A percentile compares a stretch with the other conserved stretches of the same genome.
Conservation (phyloP, 164 flowering plant genomes). For the Annona cherimola region DNA sequence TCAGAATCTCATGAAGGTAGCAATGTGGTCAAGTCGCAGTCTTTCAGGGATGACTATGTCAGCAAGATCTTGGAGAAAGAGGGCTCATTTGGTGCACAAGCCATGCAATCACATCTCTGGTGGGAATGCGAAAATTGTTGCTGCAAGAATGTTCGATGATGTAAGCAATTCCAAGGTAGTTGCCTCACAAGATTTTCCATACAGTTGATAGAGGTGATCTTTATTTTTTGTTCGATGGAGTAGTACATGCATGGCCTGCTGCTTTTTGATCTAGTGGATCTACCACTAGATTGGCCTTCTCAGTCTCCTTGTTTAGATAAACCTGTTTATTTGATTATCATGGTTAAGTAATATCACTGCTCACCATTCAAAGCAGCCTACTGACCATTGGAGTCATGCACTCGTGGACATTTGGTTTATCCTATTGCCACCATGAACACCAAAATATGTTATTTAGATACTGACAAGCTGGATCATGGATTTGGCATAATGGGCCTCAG, state of each 20-base stretch:
- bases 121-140: slow-evolving; percentile 12
- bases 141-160: background rate
- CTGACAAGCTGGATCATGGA: background rate
- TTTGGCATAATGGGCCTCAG: background rate
- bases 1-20: slow-evolving; percentile 17
- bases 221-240: background rate
- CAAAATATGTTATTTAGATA: background rate
- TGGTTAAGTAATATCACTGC: background rate
- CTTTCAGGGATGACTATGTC: slow-evolving; percentile 17
- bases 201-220: background rate
- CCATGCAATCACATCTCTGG: slow-evolving; percentile 11
- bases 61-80: slow-evolving; percentile 10
- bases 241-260: background rate
- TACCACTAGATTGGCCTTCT: background rate
- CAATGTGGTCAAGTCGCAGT: slow-evolving; percentile 13
- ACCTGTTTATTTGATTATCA: background rate
- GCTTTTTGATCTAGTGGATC: too few relatives aligned
- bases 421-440: background rate
- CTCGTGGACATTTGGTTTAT: background rate
- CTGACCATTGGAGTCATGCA: background rate
- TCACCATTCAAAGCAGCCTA: background rate
- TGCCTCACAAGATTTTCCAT: background rate
- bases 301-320: background rate
- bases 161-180: slow-evolving; percentile 27
- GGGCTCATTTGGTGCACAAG: slow-evolving; percentile 10